phyloP scores from a whole-genome alignment of 192 early-diverging fungal genomes.

The Jimgerdemannia lactiflua region DNA sequence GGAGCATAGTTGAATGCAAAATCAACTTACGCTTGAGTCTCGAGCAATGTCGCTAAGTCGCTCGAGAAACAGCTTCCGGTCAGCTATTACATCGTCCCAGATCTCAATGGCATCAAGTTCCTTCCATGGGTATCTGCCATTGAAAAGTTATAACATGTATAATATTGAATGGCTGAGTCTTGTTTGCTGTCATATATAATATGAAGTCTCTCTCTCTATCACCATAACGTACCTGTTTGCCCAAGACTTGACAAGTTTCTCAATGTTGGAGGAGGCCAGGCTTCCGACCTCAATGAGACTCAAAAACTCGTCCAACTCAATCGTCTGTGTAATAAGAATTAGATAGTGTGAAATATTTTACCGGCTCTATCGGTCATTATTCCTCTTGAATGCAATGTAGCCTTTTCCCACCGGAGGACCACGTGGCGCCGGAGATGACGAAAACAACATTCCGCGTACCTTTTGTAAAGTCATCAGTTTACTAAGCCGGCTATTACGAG shows the following conservation, averaged over 20 bases:
- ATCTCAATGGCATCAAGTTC: conserved; percentile 47
- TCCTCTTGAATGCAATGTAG: no score
- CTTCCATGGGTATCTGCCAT: conserved; percentile 39
- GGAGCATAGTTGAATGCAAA: no score
- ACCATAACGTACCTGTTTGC: not conserved
- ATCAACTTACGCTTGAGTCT: not conserved
- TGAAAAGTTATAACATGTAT: conserved; percentile 1
- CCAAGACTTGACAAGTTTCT: not conserved
- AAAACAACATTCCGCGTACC: conserved; percentile 21
- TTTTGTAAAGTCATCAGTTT: conserved; percentile 38
- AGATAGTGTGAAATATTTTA: not conserved
- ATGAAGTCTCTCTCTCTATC: not conserved
- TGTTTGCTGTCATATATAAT: not conserved
- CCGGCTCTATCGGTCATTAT: no score
- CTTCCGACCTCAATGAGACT: conserved; percentile 7
- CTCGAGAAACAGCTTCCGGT: conserved; percentile 44
- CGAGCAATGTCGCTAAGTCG: conserved; percentile 11
- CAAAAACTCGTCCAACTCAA: conserved; percentile 57
- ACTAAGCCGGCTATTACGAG: conserved; percentile 33
- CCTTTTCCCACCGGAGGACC: no score
- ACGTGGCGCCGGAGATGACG: no score
- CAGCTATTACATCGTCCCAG: conserved; percentile 61
- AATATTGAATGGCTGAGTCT: conserved; percentile 5
- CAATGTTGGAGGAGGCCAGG: not conserved
- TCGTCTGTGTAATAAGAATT: conserved; percentile 24